Conservation (phyloP, 106 monocot species). For the Hemerocallis citrina region DNA sequence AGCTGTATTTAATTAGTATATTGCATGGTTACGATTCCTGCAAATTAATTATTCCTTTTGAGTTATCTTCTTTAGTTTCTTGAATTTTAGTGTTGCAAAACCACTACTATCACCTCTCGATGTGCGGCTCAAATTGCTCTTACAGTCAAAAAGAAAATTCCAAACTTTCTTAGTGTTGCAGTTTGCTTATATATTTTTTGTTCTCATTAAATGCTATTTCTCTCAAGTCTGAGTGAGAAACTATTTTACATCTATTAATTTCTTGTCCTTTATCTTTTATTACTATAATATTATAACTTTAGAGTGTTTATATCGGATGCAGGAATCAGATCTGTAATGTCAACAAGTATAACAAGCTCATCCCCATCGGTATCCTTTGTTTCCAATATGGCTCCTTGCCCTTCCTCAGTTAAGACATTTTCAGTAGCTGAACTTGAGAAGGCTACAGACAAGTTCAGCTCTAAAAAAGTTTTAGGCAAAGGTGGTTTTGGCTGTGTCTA, state of each 20-base stretch:
- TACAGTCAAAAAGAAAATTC: no score
- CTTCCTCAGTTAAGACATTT: conserved; percentile 45
- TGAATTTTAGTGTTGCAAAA: no score
- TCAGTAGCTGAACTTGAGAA: conserved; percentile 44
- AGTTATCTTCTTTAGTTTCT: no score
- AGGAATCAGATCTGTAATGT: conserved; percentile 39
- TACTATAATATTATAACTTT: background rate
- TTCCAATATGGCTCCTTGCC: conserved; percentile 33
- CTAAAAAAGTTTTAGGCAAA: conserved; percentile 42
- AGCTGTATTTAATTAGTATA: no score
- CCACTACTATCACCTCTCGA: no score
- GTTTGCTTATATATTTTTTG: background rate
- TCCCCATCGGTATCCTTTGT: conserved; percentile 30
- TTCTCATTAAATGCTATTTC: background rate
- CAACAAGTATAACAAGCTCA: conserved; percentile 33
- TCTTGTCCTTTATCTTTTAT: background rate
- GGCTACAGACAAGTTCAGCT: conserved; percentile 48
- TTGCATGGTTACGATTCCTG: no score
- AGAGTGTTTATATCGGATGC: conserved; percentile 1
- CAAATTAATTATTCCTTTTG: no score
- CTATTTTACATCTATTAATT: no score
- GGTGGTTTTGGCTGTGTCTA: conserved; percentile 62
- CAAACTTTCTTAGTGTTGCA: no score
- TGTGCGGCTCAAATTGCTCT: no score
- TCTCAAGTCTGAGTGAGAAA: background rate